Conservation (phyloP, 129 eudicot species). For the Gnaphalium uliginosum region DNA sequence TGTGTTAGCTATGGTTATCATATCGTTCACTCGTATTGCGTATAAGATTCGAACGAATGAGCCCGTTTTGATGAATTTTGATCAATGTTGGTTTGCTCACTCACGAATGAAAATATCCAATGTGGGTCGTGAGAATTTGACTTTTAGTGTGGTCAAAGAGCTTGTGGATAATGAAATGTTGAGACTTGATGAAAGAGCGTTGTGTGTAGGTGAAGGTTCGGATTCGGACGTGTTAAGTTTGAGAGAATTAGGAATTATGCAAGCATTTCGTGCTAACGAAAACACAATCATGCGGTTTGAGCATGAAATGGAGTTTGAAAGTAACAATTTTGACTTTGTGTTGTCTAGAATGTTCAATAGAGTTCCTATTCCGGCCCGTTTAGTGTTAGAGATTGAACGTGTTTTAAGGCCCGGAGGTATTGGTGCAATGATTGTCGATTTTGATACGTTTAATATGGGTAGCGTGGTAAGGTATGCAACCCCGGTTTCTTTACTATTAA, state of each 20-base stretch:
- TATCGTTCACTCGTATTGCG: constrained; percentile 56
- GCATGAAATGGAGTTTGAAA: constrained; percentile 57
- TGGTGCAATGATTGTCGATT: constrained; percentile 65
- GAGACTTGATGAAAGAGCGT: constrained; percentile 45
- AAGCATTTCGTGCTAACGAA: constrained; percentile 48
- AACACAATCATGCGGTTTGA: constrained; percentile 60
- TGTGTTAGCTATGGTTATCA: constrained; percentile 45
- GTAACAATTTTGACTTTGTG: constrained; percentile 65
- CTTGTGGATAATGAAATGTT: constrained; percentile 63
- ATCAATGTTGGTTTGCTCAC: constrained; percentile 47
- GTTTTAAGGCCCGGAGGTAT: constrained; percentile 71
- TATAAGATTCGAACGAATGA: constrained; percentile 43
- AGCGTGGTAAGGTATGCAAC: constrained; percentile 58
- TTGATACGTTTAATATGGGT: constrained; percentile 36
- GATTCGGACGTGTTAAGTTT: constrained; percentile 47
- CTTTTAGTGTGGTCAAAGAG: constrained; percentile 58
- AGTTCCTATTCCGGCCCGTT: constrained; percentile 74
- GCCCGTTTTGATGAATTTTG: constrained; percentile 39
- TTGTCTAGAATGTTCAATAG: constrained; percentile 21
- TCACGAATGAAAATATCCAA: constrained; percentile 20
- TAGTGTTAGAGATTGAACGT: constrained; percentile 80
- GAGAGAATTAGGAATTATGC: constrained; percentile 52
- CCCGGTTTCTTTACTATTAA: constrained; percentile 60
- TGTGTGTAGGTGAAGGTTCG: constrained; percentile 76
- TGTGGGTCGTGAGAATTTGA: constrained; percentile 48